Evolutionary conservation across 2,329 filamentous ascomycete genomes (phyloP).

Genomic region (Penicillium sp.): DNA sequence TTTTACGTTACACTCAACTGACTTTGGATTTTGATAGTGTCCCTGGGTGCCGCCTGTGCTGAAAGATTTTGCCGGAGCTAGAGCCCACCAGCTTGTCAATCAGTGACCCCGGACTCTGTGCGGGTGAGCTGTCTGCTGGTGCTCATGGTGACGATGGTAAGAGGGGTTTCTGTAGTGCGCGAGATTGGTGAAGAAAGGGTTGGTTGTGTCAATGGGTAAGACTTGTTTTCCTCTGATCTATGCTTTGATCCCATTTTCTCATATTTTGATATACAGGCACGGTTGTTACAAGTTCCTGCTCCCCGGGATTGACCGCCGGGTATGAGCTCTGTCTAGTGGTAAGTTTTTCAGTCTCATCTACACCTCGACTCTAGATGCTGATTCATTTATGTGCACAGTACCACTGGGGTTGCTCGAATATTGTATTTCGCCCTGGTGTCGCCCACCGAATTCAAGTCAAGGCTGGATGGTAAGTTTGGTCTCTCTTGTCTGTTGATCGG

Average conservation of each 20-base stretch:
- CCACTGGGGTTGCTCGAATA: background rate
- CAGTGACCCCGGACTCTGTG: background rate
- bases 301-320: background rate
- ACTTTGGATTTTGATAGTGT: background rate
- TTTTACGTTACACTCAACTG: background rate
- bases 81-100: slow-evolving; percentile 1
- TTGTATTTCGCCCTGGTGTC: background rate
- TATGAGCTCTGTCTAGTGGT: background rate
- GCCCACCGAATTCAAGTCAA: background rate
- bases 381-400: background rate
- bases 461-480: background rate
- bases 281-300: background rate
- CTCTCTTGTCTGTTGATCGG: background rate
- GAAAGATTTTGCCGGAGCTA: background rate
- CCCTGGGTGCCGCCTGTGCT: background rate
- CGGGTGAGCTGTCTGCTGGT: background rate
- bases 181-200: background rate
- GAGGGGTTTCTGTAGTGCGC: background rate
- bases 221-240: background rate
- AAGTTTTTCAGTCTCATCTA: background rate
- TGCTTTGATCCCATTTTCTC: background rate
- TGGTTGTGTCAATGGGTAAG: background rate
- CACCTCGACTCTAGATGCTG: background rate
- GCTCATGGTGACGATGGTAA: background rate
- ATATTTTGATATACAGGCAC: background rate